phyloP scores from a whole-genome alignment of 441 rosid genomes.

The Populus hybrid region DNA sequence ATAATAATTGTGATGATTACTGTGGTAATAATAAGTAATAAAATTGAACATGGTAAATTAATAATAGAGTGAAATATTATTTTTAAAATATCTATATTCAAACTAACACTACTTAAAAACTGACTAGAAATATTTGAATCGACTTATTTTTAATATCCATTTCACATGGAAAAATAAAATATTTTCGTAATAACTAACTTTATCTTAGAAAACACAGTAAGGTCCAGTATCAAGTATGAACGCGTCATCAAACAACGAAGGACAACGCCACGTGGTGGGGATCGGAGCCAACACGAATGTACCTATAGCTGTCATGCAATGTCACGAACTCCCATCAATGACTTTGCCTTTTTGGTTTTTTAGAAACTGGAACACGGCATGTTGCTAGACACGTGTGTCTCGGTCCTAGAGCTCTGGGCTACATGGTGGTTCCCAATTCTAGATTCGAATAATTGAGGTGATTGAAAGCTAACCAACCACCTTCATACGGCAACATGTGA shows the following conservation, averaged over 20 bases:
- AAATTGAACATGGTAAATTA: too few species aligned
- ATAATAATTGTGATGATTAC: too few species aligned
- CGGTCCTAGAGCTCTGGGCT: background rate
- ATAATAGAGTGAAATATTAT: too few species aligned
- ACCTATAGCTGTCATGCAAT: background rate
- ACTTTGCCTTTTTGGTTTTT: background rate
- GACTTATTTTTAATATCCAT: too few species aligned
- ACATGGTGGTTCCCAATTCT: background rate
- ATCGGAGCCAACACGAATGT: background rate
- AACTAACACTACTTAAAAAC: too few species aligned
- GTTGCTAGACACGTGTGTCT: constrained; percentile 3
- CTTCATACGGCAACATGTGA: background rate
- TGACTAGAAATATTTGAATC: too few species aligned
- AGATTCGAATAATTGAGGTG: constrained; percentile 10
- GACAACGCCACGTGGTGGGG: background rate
- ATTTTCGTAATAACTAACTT: too few species aligned
- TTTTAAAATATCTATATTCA: too few species aligned
- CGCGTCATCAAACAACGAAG: background rate
- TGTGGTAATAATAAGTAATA: too few species aligned
- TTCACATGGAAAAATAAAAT: too few species aligned
- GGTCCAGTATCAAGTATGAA: too few species aligned
- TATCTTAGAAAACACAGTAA: too few species aligned
- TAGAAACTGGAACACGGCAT: constrained; percentile 8
- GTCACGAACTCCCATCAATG: background rate
- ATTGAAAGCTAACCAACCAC: background rate